A percentile compares a stretch with the other conserved stretches of the same genome.
Conservation (phyloP, 352 stramenopile genomes). For the Thalassiosira hispida region DNA sequence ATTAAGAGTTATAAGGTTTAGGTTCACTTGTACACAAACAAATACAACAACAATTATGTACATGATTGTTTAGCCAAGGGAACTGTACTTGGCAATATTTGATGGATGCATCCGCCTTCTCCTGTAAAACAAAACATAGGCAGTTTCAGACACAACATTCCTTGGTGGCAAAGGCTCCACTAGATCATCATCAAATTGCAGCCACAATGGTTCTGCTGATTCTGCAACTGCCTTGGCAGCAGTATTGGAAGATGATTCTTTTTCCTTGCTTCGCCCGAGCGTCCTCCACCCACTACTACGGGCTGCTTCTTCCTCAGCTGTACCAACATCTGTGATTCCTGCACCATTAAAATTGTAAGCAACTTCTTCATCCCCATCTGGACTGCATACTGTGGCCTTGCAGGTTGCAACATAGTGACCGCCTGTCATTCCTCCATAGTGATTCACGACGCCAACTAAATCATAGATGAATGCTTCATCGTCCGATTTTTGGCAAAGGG, state of each 20-base stretch:
- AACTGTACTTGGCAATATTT: constrained; percentile 84
- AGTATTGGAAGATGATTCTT: constrained; percentile 60
- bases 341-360: constrained; percentile 75
- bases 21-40: background rate
- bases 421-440: constrained; percentile 83
- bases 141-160: constrained; percentile 81
- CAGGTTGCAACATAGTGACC: constrained; percentile 85
- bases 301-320: constrained; percentile 51
- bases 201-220: constrained; percentile 80
- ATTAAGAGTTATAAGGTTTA: background rate
- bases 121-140: constrained; percentile 87
- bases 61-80: constrained; percentile 53
- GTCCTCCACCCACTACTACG: constrained; percentile 54
- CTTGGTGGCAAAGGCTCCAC: constrained; percentile 78
- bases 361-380: constrained; percentile 85
- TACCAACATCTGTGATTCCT: constrained; percentile 30
- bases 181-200: constrained; percentile 86
- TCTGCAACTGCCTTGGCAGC: constrained; percentile 62
- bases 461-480: constrained; percentile 78
- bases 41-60: background rate
- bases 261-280: constrained; percentile 71
- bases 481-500: constrained; percentile 45
- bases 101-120: constrained; percentile 68
- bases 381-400: constrained; percentile 81
- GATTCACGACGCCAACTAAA: constrained; percentile 85